Evolutionary conservation across 305 asterid species (phyloP), one percentile per base, ranked within the genome.

Genomic region (Salvia sclarea): DNA sequence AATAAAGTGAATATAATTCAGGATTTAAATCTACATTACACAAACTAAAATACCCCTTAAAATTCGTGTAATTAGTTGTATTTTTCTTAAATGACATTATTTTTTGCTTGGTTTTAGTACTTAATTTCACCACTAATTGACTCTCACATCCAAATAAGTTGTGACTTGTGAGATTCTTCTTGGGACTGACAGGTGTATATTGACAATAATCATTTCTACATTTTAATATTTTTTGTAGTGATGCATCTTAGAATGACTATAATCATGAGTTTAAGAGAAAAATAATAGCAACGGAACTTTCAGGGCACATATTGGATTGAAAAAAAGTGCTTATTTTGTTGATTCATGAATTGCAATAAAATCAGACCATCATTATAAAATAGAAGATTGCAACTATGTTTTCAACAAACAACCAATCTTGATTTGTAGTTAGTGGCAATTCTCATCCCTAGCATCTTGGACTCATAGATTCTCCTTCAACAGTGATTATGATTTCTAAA

Each of bases 191-290:
- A 71, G 35, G 30, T 9, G 40, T 18, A 38, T 43, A 43, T 20
- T 54, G 40, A 55, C 21, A 33, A 10, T n/a, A 50, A 41, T 52
- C 55, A 17, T 41, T 25, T 41, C 1, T 52, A 41, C 2, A 16
- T 24, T 0, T 25, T 24, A 21, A 11, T 45, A 10, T 1, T n/a
- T 35, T 35, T 31, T 69, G 3, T 49, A 47, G 73, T 76, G 80
- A 66, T 49, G 69, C 55, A 57, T 53, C 38, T 66, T 45, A 33
- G 16, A 17, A 69, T 48, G 44, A 1, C 21, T 28, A 38, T 58
- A 45, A 68, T 67, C 54, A 68, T 56, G 60, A 60, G 12, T 17
- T 73, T 35, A 55, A 5, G 3, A 44, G 66, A 44, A 64, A 57
- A 66, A 47, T 45, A 18, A 63, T 9, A 21, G 18, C 22, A 45